These are phyloP conservation scores for Tausonia pullulans DNA, from an alignment of 1,284 basidiomycete genomes.

Conservation along the genomic window DNA sequence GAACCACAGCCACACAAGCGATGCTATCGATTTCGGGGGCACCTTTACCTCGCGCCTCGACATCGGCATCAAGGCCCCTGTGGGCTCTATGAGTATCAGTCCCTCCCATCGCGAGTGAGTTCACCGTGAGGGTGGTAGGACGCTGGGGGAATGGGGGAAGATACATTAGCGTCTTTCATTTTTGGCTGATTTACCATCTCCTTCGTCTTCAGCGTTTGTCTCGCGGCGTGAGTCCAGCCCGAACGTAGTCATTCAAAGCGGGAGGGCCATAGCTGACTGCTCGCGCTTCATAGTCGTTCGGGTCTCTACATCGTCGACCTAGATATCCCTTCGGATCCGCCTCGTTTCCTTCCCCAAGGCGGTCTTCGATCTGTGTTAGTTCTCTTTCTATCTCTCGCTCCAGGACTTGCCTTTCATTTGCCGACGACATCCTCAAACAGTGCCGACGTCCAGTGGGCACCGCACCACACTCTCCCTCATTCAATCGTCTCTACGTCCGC, in stretches of 20 bases:
- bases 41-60: slow-evolving; percentile 6
- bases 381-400: slow-evolving; percentile 15
- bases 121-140: not conserved
- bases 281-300: not conserved
- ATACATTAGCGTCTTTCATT: not conserved
- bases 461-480: slow-evolving; percentile 68
- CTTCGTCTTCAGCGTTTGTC: slow-evolving; percentile 40
- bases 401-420: not conserved
- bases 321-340: slow-evolving; percentile 71
- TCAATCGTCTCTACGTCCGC: slow-evolving; percentile 92
- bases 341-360: slow-evolving; percentile 86
- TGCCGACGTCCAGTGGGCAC: slow-evolving; percentile 60
- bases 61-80: slow-evolving; percentile 23
- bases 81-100: slow-evolving; percentile 38
- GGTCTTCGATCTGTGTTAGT: slow-evolving; percentile 78
- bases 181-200: not conserved
- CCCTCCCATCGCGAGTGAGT: slow-evolving; percentile 31
- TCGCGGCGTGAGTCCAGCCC: slow-evolving; percentile 52
- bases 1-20: not conserved
- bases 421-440: not conserved
- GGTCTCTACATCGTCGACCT: slow-evolving; percentile 79
- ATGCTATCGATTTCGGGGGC: not conserved
- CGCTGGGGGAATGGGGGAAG: not conserved
- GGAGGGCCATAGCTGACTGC: not conserved
- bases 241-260: not conserved